Evolutionary conservation across 106 monocot genomes (phyloP).

Genomic region (Hemerocallis citrina): DNA sequence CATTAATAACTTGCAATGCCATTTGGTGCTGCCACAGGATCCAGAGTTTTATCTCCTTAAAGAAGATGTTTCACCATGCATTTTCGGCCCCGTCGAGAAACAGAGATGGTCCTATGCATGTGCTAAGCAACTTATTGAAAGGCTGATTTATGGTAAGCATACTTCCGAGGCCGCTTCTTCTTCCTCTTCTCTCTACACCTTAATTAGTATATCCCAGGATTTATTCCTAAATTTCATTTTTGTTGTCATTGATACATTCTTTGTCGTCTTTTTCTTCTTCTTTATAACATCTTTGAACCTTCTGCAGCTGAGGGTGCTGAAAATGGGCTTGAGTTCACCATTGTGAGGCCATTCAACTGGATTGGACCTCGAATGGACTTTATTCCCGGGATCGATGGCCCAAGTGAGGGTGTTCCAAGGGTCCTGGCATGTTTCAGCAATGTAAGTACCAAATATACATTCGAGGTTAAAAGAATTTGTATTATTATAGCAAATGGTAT

Average conservation of each 20-base stretch:
- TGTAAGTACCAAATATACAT: conserved; percentile 15
- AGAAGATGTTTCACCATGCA: conserved; percentile 61
- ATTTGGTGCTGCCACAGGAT: conserved; percentile 20
- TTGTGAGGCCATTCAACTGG: conserved; percentile 81
- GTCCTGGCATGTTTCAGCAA: conserved; percentile 76
- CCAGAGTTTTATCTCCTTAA: conserved; percentile 68
- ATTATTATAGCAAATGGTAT: not conserved
- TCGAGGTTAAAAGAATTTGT: not conserved
- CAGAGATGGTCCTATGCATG: conserved; percentile 85
- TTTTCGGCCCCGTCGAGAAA: conserved; percentile 72
- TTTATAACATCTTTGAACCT: not conserved
- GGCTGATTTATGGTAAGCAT: conserved; percentile 54
- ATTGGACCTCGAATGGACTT: conserved; percentile 85
- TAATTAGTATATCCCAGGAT: too few species aligned
- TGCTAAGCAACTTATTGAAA: conserved; percentile 76
- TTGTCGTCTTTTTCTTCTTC: too few species aligned
- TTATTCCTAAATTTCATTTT: not conserved
- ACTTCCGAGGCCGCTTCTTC: too few species aligned
- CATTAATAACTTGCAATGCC: not conserved
- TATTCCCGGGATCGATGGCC: conserved; percentile 78
- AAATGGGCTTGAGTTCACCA: conserved; percentile 69
- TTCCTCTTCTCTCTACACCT: too few species aligned
- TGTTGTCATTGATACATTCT: not conserved
- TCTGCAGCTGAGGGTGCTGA: conserved; percentile 64
- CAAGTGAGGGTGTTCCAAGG: conserved; percentile 72